A percentile compares a stretch with the other conserved stretches of the same genome.
Evolutionary conservation across 2,329 filamentous ascomycete species (phyloP).

Genomic region (Fusarium humuli): DNA sequence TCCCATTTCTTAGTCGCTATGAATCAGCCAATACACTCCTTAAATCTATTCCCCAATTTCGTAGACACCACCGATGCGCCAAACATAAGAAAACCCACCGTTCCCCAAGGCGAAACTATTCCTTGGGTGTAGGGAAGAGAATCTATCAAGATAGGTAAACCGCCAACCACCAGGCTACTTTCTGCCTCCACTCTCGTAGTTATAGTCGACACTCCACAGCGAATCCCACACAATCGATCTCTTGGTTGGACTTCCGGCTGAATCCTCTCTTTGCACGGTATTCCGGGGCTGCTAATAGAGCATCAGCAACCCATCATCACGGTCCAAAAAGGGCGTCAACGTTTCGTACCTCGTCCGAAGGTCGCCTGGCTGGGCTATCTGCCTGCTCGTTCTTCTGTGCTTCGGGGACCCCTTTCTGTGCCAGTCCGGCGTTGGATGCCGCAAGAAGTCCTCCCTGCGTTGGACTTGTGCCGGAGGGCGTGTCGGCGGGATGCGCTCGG

Average conservation of each 20-base stretch:
- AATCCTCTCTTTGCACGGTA: conserved; percentile 55
- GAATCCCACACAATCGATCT: conserved; percentile 71
- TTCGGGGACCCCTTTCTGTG: conserved; percentile 22
- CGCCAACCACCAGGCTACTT: conserved; percentile 29
- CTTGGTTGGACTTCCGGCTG: conserved; percentile 56
- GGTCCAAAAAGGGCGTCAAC: conserved; percentile 65
- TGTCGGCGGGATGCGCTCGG: conserved; percentile 60
- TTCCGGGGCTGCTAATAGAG: conserved; percentile 45
- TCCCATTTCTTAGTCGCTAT: background rate
- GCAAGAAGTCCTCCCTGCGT: conserved; percentile 50
- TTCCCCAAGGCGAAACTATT: conserved; percentile 22
- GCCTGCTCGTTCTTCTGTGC: conserved; percentile 33
- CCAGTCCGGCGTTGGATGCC: conserved; percentile 37
- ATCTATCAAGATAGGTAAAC: conserved; percentile 1
- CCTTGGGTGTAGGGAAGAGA: conserved; percentile 6
- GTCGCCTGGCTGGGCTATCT: conserved; percentile 38
- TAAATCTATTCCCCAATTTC: conserved; percentile 27
- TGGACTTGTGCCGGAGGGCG: conserved; percentile 56
- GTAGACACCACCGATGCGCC: conserved; percentile 29
- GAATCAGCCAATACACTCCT: conserved; percentile 6
- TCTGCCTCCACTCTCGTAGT: conserved; percentile 59
- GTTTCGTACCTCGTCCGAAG: conserved; percentile 64
- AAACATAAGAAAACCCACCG: conserved; percentile 23
- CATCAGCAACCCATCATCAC: conserved; percentile 56
- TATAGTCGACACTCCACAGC: conserved; percentile 71